Base-by-base conservation (phyloP, 2,329 filamentous ascomycete species). In the Talaromyces sp. region DNA sequence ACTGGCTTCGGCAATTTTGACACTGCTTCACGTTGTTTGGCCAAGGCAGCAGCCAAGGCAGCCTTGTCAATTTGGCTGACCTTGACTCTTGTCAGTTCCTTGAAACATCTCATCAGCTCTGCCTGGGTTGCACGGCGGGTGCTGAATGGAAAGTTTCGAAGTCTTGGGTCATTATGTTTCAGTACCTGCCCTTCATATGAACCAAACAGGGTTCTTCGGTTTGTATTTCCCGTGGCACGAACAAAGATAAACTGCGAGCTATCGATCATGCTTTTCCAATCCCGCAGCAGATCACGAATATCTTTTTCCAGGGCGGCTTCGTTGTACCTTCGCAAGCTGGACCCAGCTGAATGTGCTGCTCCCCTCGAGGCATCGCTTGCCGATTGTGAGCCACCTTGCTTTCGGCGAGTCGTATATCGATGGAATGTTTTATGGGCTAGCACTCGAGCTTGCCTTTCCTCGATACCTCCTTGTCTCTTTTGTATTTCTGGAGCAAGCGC, bases 401-500 rank as follows among this genome's bases (percentile, higher is more conserved):
- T 99, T 66, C 95, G 85, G 65, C 95, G 84, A 6, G 95, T 99
- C 0, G 96, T 99, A 72, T 99, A 99, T 60, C 95, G 85, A 74
- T 99, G 96, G 74, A 98, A 99, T 0, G 93, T 97, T 79, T 99
- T 99, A 76, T 98, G 93, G 0, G 92, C 93, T 51, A 97, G 82
- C 0, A 98, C 91, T 0, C 89, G 89, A 6, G 93, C 91, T 69
- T 96, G 90, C 58, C 91, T 84, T 65, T 96, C 92, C 71, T 96
- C 84, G 1, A 89, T 82, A 0, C 89, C 89, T 17, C 82, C 78
- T 13, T 84, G 80, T 57, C 86, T 85, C 71, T 90, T 93, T 41
- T 86, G 84, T 58, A 89, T 80, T 64, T 92, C 90, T 0, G 95
- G 93, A 0, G 91, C 86, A 4, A 98, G 82, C 0, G 92, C 92